Evolutionary conservation across 2,329 filamentous ascomycete genomes (phyloP).

Genomic region (Fusarium vanettenii): DNA sequence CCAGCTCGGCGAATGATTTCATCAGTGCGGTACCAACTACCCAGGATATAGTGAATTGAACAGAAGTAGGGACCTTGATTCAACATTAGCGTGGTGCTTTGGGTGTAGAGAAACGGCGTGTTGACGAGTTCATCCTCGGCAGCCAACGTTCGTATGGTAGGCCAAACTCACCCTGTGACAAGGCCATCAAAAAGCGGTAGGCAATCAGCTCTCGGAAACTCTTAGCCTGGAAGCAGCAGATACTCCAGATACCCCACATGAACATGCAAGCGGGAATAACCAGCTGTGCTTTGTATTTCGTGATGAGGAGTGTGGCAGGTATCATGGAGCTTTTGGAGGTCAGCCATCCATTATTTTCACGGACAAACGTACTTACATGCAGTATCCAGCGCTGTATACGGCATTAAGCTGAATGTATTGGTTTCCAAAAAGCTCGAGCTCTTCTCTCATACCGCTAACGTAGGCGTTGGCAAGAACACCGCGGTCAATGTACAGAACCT

Average conservation of each 20-base stretch:
- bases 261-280: constrained; percentile 64
- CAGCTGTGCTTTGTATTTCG: constrained; percentile 58
- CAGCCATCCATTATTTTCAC: not conserved
- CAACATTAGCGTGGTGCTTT: not conserved
- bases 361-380: constrained; percentile 61
- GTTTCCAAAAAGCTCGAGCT: constrained; percentile 62
- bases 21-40: constrained; percentile 57
- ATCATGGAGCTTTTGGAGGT: constrained; percentile 1
- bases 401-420: constrained; percentile 65
- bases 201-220: constrained; percentile 62
- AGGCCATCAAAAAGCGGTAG: constrained; percentile 65
- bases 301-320: constrained; percentile 51
- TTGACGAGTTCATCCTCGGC: not conserved
- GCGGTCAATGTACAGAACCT: constrained; percentile 3
- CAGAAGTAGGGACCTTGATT: constrained; percentile 47
- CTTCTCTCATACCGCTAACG: constrained; percentile 64
- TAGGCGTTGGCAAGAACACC: constrained; percentile 62
- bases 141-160: not conserved
- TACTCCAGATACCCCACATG: constrained; percentile 66
- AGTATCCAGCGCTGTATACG: constrained; percentile 56
- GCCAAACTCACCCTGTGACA: constrained; percentile 48
- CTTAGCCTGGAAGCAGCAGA: constrained; percentile 63
- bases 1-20: constrained; percentile 61
- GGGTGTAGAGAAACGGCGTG: not conserved
- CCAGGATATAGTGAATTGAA: constrained; percentile 24